Evolutionary conservation across 805 yeast species (phyloP).

Genomic region (Zygosaccharomyces siamensis): DNA sequence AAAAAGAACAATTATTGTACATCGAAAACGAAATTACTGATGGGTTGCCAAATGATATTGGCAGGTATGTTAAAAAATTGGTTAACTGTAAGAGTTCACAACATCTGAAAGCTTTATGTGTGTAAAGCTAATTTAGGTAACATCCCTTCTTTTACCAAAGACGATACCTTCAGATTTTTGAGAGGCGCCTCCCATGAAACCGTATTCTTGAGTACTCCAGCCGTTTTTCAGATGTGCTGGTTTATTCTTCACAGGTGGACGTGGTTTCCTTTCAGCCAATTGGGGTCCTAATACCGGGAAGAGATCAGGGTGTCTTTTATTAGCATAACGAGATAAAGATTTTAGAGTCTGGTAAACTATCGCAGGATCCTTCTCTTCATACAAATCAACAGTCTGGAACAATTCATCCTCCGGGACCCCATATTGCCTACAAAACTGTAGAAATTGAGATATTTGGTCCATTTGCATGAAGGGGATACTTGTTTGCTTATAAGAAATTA

Average conservation of each 20-base stretch:
- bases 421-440: slow-evolving; percentile 52
- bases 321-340: slow-evolving; percentile 66
- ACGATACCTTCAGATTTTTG: slow-evolving; percentile 51
- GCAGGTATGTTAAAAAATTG: slow-evolving; percentile 29
- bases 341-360: slow-evolving; percentile 71
- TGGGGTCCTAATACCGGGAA: slow-evolving; percentile 56
- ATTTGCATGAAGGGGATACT: slow-evolving; percentile 71
- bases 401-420: slow-evolving; percentile 80
- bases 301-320: slow-evolving; percentile 46
- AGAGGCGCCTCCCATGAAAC: slow-evolving; percentile 54
- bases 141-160: slow-evolving; percentile 49
- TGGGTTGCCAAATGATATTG: slow-evolving; percentile 31
- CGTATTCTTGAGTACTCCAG: slow-evolving; percentile 60
- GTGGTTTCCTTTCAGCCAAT: slow-evolving; percentile 44
- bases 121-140: slow-evolving; percentile 22
- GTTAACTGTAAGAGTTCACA: slow-evolving; percentile 12
- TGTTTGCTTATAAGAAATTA: slow-evolving; percentile 51
- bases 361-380: slow-evolving; percentile 68
- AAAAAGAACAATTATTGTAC: slow-evolving; percentile 35
- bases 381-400: slow-evolving; percentile 74
- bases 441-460: slow-evolving; percentile 78
- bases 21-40: slow-evolving; percentile 25
- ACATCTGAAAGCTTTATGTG: background rate
- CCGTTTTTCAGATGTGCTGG: slow-evolving; percentile 43
- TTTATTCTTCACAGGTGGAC: slow-evolving; percentile 50